Conservation (phyloP, 2,329 filamentous ascomycete genomes). For the Diplodia intermedia region DNA sequence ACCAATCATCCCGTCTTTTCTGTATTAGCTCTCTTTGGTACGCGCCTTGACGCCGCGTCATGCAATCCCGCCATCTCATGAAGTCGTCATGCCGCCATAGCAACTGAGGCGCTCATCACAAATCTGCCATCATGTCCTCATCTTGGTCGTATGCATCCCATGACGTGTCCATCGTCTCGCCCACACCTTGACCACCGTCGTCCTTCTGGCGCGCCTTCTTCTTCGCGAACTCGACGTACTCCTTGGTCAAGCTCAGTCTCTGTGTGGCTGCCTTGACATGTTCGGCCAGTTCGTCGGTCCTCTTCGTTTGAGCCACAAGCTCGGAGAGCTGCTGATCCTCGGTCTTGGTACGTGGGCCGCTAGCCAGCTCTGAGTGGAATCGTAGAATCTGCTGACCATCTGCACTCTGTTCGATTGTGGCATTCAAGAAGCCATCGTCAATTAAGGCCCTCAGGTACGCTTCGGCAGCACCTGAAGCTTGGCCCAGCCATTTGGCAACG, state of each 20-base stretch:
- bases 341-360: slow-evolving; percentile 48
- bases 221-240: slow-evolving; percentile 63
- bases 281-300: slow-evolving; percentile 58
- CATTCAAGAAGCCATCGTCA: slow-evolving; percentile 57
- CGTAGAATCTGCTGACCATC: slow-evolving; percentile 57
- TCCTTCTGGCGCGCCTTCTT: slow-evolving; percentile 55
- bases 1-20: not conserved
- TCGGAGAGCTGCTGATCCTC: slow-evolving; percentile 52
- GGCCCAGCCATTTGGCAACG: slow-evolving; percentile 59
- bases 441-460: slow-evolving; percentile 63
- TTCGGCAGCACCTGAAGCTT: slow-evolving; percentile 59
- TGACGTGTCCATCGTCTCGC: slow-evolving; percentile 47
- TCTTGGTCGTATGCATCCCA: slow-evolving; percentile 47
- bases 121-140: slow-evolving; percentile 50
- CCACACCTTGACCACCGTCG: slow-evolving; percentile 40
- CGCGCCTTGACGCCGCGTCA: slow-evolving; percentile 19
- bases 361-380: slow-evolving; percentile 54
- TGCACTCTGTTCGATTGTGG: slow-evolving; percentile 56
- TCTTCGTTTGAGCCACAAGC: slow-evolving; percentile 58
- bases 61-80: slow-evolving; percentile 17
- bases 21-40: slow-evolving; percentile 21
- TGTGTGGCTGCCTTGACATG: slow-evolving; percentile 63
- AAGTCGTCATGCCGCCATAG: slow-evolving; percentile 15
- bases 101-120: slow-evolving; percentile 38
- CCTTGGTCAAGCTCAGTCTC: slow-evolving; percentile 63